phyloP scores from a whole-genome alignment of 2,329 filamentous ascomycete genomes.

The Cryphonectria nitschkei region DNA sequence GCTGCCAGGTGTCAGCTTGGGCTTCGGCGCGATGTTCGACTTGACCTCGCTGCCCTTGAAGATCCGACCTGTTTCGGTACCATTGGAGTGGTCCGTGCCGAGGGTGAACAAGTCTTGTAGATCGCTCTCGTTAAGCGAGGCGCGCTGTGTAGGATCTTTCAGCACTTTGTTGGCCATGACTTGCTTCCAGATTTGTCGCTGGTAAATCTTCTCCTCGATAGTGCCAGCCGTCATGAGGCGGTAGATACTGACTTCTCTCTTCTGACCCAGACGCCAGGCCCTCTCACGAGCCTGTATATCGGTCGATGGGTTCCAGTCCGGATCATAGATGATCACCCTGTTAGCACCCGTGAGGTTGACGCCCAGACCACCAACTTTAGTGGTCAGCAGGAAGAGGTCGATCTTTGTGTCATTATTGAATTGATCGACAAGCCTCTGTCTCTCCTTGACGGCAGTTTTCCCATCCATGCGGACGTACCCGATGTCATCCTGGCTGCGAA shows the following conservation, averaged over 20 bases:
- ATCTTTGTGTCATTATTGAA: slow-evolving; percentile 84
- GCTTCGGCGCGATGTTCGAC: slow-evolving; percentile 32
- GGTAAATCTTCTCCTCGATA: slow-evolving; percentile 99
- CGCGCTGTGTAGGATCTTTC: slow-evolving; percentile 89
- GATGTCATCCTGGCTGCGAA: slow-evolving; percentile 67
- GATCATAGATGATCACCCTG: slow-evolving; percentile 96
- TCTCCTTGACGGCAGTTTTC: slow-evolving; percentile 81
- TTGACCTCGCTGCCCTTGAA: slow-evolving; percentile 85
- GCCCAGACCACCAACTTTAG: slow-evolving; percentile 91
- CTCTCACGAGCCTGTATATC: slow-evolving; percentile 94
- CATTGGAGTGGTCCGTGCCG: slow-evolving; percentile 66
- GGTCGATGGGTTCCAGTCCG: slow-evolving; percentile 98
- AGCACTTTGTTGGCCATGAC: slow-evolving; percentile 96
- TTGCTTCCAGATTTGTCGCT: slow-evolving; percentile 98
- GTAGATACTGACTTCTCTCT: slow-evolving; percentile 93
- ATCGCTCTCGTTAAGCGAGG: slow-evolving; percentile 87
- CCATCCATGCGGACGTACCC: slow-evolving; percentile 92
- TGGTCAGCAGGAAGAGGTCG: slow-evolving; percentile 90
- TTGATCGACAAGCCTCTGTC: slow-evolving; percentile 88
- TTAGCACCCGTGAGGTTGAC: slow-evolving; percentile 95
- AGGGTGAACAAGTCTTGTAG: slow-evolving; percentile 90
- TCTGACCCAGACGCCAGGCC: slow-evolving; percentile 94
- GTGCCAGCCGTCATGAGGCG: slow-evolving; percentile 97
- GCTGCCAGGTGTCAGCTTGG: slow-evolving; percentile 26
- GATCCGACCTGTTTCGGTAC: slow-evolving; percentile 81